Evolutionary conservation across 2,329 filamentous ascomycete species (phyloP), one percentile per base, ranked within the genome.

Genomic region (Pestalotiopsis sp.): DNA sequence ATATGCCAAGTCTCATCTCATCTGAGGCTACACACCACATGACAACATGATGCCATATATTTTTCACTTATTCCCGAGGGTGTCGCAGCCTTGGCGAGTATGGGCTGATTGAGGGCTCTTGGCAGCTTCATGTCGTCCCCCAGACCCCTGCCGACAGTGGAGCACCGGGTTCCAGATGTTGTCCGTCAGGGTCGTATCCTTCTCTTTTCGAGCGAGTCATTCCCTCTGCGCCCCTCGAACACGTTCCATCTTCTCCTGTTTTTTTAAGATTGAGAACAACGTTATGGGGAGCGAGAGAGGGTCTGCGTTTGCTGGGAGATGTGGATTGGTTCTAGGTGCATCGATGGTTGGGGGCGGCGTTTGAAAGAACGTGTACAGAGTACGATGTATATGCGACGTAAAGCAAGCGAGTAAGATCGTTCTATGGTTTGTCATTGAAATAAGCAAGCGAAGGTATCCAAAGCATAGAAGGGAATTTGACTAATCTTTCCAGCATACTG

Each of bases 41-140:
- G 27, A 17, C 4, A 17, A 39, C 14, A 38, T 14, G 13, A 13
- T 36, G 14, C n/a, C 59, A 36, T 49, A 38, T 41, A 23, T 23
- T 39, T 61, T 61, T 41, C 25, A n/a, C 41, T 41, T 41, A n/a
- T 61, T 25, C n/a, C 59, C 59, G 27, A 61, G 14, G 12, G 25
- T 36, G 59, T 61, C 59, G 27, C 59, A 61, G 14, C 13, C 59
- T 20, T 39, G n/a, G 36, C n/a, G 59, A 14, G 14, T 36, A 61
- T 61, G 59, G 59, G 59, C 59, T 61, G 59, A 61, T 61, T 12
- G 27, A 11, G n/a, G 20, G 27, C 27, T 39, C 59, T 61, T 61
- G 59, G 59, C 59, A 61, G 59, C 59, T 61, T 61, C 59, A 61
- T 61, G 59, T 61, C 36, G 36, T 17, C n/a, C 59, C 14, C n/a